Conservation (phyloP, 176 grass and related monocot species). For the Aechmea fasciata region DNA sequence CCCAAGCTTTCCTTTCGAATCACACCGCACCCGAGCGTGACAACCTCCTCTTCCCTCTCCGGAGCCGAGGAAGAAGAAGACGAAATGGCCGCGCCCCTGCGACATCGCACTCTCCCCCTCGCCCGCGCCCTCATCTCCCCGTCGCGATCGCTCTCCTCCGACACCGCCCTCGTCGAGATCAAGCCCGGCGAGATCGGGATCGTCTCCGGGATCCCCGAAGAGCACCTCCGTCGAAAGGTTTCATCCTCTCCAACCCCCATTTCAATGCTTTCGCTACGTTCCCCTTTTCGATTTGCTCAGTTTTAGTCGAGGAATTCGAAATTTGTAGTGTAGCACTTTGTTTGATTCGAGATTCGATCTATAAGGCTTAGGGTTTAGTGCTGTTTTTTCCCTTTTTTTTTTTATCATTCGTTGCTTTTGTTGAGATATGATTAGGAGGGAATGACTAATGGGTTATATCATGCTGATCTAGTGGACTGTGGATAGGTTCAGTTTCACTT, state of each 20-base stretch:
- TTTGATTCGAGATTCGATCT: background rate
- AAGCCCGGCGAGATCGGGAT: constrained; percentile 86
- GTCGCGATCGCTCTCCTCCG: constrained; percentile 49
- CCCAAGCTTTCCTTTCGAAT: background rate
- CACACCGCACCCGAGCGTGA: background rate
- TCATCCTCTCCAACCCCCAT: background rate
- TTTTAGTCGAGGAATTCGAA: background rate
- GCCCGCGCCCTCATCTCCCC: constrained; percentile 31
- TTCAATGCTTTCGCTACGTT: background rate
- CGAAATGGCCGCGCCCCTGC: constrained; percentile 65
- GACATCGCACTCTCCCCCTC: constrained; percentile 39
- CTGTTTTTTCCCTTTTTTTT: background rate
- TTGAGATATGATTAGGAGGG: too few relatives aligned
- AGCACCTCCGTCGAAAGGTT: constrained; percentile 76
- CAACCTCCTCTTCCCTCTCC: background rate
- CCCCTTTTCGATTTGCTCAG: background rate
- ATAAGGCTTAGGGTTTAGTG: background rate
- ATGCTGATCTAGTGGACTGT: background rate
- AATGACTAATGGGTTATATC: too few relatives aligned
- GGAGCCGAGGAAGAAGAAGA: background rate
- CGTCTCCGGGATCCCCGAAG: constrained; percentile 78
- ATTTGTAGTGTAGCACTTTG: background rate
- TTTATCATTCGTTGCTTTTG: background rate
- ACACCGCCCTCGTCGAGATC: constrained; percentile 61
- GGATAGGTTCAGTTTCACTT: background rate